phyloP scores from a whole-genome alignment of 805 yeast genomes.

The Lachancea meyersii region DNA sequence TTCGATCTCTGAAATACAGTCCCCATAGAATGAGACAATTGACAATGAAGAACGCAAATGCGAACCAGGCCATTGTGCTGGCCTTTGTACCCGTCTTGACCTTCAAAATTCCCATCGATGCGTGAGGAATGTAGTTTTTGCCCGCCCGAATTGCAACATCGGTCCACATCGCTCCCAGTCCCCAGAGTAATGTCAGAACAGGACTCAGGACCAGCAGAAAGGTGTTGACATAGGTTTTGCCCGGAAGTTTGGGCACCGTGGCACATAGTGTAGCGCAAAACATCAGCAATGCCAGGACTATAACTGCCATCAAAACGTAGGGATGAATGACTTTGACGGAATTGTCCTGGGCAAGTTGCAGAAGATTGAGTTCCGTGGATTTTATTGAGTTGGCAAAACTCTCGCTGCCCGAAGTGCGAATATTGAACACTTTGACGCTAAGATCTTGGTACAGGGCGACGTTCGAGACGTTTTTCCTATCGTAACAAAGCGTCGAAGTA shows the following conservation, averaged over 20 bases:
- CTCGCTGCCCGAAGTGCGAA: constrained; percentile 7
- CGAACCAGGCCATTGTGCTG: constrained; percentile 54
- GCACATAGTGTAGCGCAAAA: constrained; percentile 40
- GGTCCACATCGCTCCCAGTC: constrained; percentile 58
- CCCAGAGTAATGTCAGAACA: constrained; percentile 46
- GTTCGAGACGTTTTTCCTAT: constrained; percentile 21
- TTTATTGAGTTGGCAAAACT: constrained; percentile 18
- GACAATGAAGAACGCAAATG: constrained; percentile 44
- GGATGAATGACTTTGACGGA: constrained; percentile 47
- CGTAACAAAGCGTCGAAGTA: constrained; percentile 22
- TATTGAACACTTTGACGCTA: constrained; percentile 21
- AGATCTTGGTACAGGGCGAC: constrained; percentile 24
- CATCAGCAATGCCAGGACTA: constrained; percentile 39
- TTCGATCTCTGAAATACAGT: constrained; percentile 34
- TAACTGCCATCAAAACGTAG: constrained; percentile 43
- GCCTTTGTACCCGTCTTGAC: constrained; percentile 47
- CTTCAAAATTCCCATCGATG: constrained; percentile 45
- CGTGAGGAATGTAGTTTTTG: constrained; percentile 37
- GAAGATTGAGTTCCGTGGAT: constrained; percentile 36
- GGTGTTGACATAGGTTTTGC: constrained; percentile 24
- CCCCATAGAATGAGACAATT: constrained; percentile 36
- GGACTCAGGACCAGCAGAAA: constrained; percentile 32
- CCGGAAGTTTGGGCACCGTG: constrained; percentile 47
- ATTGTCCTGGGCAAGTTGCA: constrained; percentile 42
- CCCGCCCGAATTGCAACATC: constrained; percentile 50